phyloP scores from a whole-genome alignment of 2,329 filamentous ascomycete species.

The Aspergillus japonicus region DNA sequence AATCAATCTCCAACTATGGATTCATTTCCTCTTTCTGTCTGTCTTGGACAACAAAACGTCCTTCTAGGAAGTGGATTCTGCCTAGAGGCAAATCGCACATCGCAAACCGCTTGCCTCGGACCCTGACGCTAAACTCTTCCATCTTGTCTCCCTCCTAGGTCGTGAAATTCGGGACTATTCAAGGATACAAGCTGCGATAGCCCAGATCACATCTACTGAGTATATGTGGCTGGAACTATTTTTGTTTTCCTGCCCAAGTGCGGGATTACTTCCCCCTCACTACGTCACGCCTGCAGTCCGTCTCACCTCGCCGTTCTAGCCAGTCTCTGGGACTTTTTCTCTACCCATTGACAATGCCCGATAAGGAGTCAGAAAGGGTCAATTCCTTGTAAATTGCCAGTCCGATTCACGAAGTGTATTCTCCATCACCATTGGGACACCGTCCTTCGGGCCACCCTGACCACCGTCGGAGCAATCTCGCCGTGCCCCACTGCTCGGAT shows the following conservation, averaged over 20 bases:
- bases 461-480: neutral
- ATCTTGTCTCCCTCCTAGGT: neutral
- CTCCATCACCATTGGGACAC: neutral
- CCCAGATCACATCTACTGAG: neutral
- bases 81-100: neutral
- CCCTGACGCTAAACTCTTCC: neutral
- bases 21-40: neutral
- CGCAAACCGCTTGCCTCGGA: neutral
- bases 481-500: neutral
- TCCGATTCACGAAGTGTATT: neutral
- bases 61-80: neutral
- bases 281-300: slow-evolving; percentile 3
- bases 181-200: too few species aligned
- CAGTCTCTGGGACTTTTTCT: neutral
- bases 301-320: neutral
- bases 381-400: neutral
- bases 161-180: too few species aligned
- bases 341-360: neutral
- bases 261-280: neutral
- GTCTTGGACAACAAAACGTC: neutral
- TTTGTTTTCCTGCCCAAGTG: neutral
- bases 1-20: slow-evolving; percentile 4
- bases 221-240: neutral
- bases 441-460: neutral
- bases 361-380: neutral